Conservation (phyloP, 1,139 yeast genomes). For the Kurtzmaniella quercitrusa region DNA sequence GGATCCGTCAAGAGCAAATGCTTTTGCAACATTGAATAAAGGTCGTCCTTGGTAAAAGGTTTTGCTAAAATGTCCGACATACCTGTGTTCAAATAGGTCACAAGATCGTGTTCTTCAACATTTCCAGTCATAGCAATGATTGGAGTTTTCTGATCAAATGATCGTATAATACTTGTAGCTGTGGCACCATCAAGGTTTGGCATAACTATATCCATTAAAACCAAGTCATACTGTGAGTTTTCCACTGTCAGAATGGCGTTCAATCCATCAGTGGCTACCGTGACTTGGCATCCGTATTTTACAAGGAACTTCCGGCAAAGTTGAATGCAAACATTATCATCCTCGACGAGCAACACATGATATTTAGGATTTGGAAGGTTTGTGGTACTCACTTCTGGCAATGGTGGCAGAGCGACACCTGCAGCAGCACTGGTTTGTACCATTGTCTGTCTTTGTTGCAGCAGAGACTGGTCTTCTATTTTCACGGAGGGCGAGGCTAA, state of each 20-base stretch:
- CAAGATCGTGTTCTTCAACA: constrained; percentile 74
- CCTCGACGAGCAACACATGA: constrained; percentile 80
- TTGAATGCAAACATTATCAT: constrained; percentile 79
- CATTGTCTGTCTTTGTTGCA: neutral
- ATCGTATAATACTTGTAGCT: constrained; percentile 81
- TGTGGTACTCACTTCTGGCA: constrained; percentile 22
- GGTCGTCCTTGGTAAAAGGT: constrained; percentile 85
- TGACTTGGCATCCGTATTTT: constrained; percentile 89
- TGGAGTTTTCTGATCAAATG: constrained; percentile 80
- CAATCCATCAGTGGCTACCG: constrained; percentile 88
- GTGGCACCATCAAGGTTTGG: constrained; percentile 94
- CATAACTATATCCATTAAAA: constrained; percentile 91
- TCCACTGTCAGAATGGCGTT: constrained; percentile 83
- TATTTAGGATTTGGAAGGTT: constrained; percentile 43
- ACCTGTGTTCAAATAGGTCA: constrained; percentile 79
- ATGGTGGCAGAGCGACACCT: constrained; percentile 4
- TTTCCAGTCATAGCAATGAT: constrained; percentile 94
- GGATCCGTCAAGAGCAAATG: constrained; percentile 38
- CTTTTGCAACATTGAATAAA: constrained; percentile 69
- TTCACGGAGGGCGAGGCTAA: constrained; percentile 4
- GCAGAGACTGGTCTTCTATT: neutral
- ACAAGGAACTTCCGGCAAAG: constrained; percentile 73
- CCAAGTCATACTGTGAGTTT: constrained; percentile 71
- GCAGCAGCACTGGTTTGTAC: neutral
- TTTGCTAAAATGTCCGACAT: constrained; percentile 90